Base-by-base conservation (phyloP, 225 moss, liverwort and hornwort species). In the Sphagnum tenellum region DNA sequence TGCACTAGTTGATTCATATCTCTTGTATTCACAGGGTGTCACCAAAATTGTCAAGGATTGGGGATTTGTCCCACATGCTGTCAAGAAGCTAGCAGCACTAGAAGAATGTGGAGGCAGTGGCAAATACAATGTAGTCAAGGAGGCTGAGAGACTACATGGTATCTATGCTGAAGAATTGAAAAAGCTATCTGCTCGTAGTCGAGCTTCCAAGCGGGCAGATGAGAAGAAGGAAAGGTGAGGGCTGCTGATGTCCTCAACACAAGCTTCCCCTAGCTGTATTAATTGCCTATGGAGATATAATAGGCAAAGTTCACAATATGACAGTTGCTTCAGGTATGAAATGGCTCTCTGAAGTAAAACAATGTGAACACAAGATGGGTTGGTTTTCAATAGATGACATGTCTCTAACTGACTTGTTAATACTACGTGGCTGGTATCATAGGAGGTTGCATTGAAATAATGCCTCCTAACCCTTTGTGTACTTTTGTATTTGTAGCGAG, bases 21-120 rank as follows among this genome's bases (percentile, higher is more conserved):
- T 29, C 29, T 29, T 29, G 29, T 29, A 29, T 65, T 50, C 57
- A 49, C 77, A 93, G 88, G 86, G 89, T 12, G 69, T 93, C 45
- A 65, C 62, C 45, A 64, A 76, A 72, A 78, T 94, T 55, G 72
- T 89, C 69, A 83, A 84, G 65, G 85, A 80, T 59, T 94, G 94
- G 94, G 85, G 72, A 62, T 87, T 87, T 69, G 69, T 94, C 60
- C 94, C 91, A 6, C 76, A 67, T 73, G 90, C 85, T 59, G 75
- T 91, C 52, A 87, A 79, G 74, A 85, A 94, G 75, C 78, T 94
- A 48, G 62, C 75, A 63, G 79, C 75, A 47, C 67, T 87, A 80
- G 77, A 85, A 81, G 62, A 81, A 75, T 79, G 78, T 68, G 73
- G 72, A 51, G 67, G 58, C 48, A 76, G 78, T 62, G 69, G 67